These are phyloP conservation scores for Kodamaea laetipori DNA, from an alignment of 805 yeast genomes.

Conservation along the genomic window DNA sequence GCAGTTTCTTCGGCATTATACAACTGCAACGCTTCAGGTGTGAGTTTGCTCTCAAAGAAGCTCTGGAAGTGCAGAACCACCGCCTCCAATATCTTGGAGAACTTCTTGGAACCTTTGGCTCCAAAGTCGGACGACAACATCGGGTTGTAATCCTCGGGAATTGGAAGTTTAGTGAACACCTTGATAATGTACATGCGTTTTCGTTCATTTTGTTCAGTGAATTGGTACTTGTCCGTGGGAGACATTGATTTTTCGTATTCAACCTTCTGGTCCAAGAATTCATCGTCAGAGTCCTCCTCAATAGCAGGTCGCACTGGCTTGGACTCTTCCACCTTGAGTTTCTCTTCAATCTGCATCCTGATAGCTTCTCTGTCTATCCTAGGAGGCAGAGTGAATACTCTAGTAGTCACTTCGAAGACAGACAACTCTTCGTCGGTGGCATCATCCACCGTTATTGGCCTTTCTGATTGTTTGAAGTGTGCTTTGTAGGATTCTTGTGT, in stretches of 20 bases:
- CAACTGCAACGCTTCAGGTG: constrained; percentile 7
- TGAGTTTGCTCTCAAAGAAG: constrained; percentile 15
- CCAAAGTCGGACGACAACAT: constrained; percentile 19
- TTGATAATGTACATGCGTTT: constrained; percentile 32
- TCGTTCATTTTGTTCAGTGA: constrained; percentile 27
- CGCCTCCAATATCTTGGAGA: constrained; percentile 24
- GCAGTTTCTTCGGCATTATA: constrained; percentile 18
- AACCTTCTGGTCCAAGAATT: background rate
- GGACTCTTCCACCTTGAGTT: constrained; percentile 1
- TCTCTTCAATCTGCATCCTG: constrained; percentile 9
- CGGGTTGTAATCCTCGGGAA: constrained; percentile 11
- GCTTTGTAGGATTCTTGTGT: no score
- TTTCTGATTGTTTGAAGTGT: background rate
- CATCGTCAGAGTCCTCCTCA: constrained; percentile 10
- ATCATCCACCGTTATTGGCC: constrained; percentile 9
- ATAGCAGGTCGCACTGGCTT: constrained; percentile 2
- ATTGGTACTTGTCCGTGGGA: constrained; percentile 21
- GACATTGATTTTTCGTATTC: background rate
- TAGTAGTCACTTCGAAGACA: constrained; percentile 1
- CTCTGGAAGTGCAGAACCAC: constrained; percentile 16
- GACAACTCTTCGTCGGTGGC: constrained; percentile 4
- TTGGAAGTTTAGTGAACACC: constrained; percentile 31
- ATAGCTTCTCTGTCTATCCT: constrained; percentile 10
- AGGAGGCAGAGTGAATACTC: constrained; percentile 5
- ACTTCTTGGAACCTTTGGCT: constrained; percentile 31